A percentile compares a stretch with the other conserved stretches of the same genome.
Conservation (phyloP, 441 rosid species). For the Populus hybrid region DNA sequence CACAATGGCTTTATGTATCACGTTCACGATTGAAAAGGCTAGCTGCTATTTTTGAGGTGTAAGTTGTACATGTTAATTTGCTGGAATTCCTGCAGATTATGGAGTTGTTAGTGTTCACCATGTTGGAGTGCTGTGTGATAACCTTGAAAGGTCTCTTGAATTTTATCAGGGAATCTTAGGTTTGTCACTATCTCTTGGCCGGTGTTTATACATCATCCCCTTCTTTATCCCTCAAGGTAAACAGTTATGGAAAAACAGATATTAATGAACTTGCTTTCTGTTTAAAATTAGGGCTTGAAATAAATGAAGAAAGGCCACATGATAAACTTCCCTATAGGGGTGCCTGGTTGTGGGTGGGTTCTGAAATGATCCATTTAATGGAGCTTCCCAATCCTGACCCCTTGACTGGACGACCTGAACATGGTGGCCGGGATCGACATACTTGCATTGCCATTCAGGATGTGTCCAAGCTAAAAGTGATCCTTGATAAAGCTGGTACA, state of each 20-base stretch:
- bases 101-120: constrained; percentile 84
- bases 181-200: constrained; percentile 14
- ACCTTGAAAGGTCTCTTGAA: constrained; percentile 79
- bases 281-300: constrained; percentile 61
- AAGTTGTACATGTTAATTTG: constrained; percentile 1
- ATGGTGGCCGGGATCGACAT: constrained; percentile 95
- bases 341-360: constrained; percentile 97
- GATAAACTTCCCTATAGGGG: constrained; percentile 97
- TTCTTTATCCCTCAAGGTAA: not conserved
- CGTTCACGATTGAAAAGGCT: not conserved
- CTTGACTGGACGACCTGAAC: constrained; percentile 76
- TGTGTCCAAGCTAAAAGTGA: constrained; percentile 65
- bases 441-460: constrained; percentile 80
- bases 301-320: constrained; percentile 90
- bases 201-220: not conserved
- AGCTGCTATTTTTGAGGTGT: not conserved
- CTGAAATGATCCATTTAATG: constrained; percentile 97
- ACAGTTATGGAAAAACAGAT: not conserved
- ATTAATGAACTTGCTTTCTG: not conserved
- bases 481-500: constrained; percentile 81
- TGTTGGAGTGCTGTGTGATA: constrained; percentile 79
- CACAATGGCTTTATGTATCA: not conserved
- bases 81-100: constrained; percentile 48
- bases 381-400: constrained; percentile 99
- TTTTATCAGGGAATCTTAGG: constrained; percentile 80